Evolutionary conservation across 768 basidiomycete genomes (phyloP), one percentile per base, ranked within the genome.

Genomic region (Antrodiella citrinella): DNA sequence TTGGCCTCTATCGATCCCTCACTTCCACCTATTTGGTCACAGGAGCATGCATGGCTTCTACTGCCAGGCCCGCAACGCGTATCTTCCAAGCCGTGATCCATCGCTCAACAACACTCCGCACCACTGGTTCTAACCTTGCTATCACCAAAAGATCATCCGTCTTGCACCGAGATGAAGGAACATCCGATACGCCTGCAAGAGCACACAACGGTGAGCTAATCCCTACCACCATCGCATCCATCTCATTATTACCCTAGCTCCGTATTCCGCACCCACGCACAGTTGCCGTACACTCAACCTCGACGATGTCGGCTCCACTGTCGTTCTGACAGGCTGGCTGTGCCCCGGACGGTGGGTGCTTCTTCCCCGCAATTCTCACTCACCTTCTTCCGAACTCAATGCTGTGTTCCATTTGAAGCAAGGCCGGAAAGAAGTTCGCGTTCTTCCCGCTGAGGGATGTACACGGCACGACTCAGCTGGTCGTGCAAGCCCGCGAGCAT

Each of bases 381-480:
- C n/a, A 10, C 23, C 45, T 43, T 52, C 35, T 18, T 41, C 9
- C 26, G 52, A 50, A 30, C 41, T 23, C 25, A 45, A 26, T 38
- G 21, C 21, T 57, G 62, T n/a, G n/a, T 51, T 60, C 49, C 53
- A 56, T 62, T 62, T 62, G 45, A 70, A 92, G 89, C 25, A 84
- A 84, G 66, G 73, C 83, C 15, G 73, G 72, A 49, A 83, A 80
- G 66, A 68, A 66, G 46, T 69, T 92, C 58, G 87, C 87, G 50
- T 97, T 97, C 72, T 91, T 86, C 70, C 84, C 83, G 25, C 76
- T 96, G 63, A 86, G 80, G 60, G 92, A 94, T 66, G 74, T 82
- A 40, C 75, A 75, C 55, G 88, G 89, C 26, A 79, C 75, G 0
- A 78, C 85, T 2, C 93, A 97, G 67, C 82, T 97, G 52, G 76